Conservation (phyloP, 2,329 filamentous ascomycete species). For the Coniochaeta sp. region DNA sequence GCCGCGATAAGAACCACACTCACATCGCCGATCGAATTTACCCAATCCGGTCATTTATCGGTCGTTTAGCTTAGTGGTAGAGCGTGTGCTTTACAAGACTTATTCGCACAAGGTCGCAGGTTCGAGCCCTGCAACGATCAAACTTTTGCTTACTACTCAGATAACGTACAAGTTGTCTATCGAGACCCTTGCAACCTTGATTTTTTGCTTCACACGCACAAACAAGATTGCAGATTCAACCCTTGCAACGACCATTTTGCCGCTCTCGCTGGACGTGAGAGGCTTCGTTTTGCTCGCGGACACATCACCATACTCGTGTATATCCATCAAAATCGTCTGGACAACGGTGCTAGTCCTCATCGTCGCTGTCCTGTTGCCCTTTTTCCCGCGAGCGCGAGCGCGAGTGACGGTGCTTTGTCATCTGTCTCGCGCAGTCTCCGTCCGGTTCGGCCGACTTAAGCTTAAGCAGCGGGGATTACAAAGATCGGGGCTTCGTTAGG, state of each 20-base stretch:
- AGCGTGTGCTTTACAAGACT: constrained; percentile 23
- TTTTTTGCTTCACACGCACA: no score
- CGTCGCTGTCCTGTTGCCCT: not conserved
- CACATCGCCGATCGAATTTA: not conserved
- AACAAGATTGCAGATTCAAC: no score
- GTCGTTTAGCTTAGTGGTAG: constrained; percentile 25
- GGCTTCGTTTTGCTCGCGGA: not conserved
- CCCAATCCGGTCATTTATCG: not conserved
- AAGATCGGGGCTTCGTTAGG: not conserved
- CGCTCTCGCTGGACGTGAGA: not conserved
- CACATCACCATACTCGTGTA: not conserved
- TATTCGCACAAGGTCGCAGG: constrained; percentile 24
- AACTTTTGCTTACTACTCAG: no score
- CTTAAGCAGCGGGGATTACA: not conserved
- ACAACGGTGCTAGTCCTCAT: not conserved
- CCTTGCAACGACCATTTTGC: constrained; percentile 21
- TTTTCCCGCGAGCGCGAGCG: not conserved
- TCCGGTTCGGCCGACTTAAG: not conserved
- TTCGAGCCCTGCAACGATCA: constrained; percentile 25
- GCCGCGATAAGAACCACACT: not conserved
- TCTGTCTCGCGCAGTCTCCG: not conserved
- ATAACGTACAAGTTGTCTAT: no score
- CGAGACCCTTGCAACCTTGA: no score
- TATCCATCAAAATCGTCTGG: not conserved
- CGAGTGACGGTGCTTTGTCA: not conserved